These are phyloP conservation scores for Diaporthe longicolla DNA, from an alignment of 2,329 filamentous ascomycete genomes.

Conservation along the genomic window DNA sequence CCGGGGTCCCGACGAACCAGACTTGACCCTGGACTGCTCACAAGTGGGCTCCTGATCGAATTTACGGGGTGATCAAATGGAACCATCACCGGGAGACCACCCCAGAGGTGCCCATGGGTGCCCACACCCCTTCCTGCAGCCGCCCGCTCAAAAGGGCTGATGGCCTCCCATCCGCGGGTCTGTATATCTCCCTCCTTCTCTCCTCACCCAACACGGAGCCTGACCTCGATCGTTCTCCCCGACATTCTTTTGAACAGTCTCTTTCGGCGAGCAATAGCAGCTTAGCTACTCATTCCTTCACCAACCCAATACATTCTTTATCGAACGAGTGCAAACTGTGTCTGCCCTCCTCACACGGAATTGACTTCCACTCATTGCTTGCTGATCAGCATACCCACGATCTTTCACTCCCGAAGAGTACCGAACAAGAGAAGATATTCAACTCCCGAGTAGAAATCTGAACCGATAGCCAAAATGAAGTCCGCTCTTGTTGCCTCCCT, in stretches of 20 bases:
- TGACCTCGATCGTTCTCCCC: conserved; percentile 41
- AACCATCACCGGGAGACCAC: conserved; percentile 33
- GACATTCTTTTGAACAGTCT: conserved; percentile 44
- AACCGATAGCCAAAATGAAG: conserved; percentile 62
- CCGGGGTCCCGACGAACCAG: conserved; percentile 32
- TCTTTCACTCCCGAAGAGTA: conserved; percentile 42
- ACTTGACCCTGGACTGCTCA: conserved; percentile 38
- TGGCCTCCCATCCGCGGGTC: conserved; percentile 33
- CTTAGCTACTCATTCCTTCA: conserved; percentile 42
- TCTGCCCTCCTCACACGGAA: conserved; percentile 49
- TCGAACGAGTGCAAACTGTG: conserved; percentile 48
- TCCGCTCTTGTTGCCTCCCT: conserved; percentile 55
- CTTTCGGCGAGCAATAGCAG: conserved; percentile 40
- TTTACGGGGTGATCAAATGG: conserved; percentile 42
- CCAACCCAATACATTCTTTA: conserved; percentile 50
- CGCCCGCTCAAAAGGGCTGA: conserved; percentile 41
- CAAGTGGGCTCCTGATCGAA: conserved; percentile 40
- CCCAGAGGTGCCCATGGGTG: conserved; percentile 19
- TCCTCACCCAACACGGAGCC: conserved; percentile 42
- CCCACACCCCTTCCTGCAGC: conserved; percentile 38
- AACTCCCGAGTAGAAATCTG: conserved; percentile 42
- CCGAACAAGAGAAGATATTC: conserved; percentile 38
- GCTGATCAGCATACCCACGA: conserved; percentile 42
- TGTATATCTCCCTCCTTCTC: conserved; percentile 41
- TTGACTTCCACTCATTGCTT: conserved; percentile 51